These are phyloP conservation scores for Metschnikowia rubicola DNA, from an alignment of 805 yeast genomes.

Conservation along the genomic window DNA sequence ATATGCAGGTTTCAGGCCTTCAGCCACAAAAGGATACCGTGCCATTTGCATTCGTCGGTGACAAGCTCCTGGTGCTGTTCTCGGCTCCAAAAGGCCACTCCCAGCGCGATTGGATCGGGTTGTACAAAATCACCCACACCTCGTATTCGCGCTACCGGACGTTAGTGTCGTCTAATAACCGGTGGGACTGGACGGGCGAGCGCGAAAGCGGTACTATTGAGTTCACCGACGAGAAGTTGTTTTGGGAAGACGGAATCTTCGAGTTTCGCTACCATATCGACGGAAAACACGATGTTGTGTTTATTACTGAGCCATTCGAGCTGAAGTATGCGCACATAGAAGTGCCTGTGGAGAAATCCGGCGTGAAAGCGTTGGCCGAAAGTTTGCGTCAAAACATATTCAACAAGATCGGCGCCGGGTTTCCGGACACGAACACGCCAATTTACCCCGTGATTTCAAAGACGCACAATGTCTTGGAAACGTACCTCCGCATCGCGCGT, in stretches of 20 bases:
- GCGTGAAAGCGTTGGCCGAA: constrained; percentile 28
- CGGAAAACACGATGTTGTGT: constrained; percentile 66
- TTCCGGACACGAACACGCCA: constrained; percentile 23
- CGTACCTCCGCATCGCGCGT: constrained; percentile 24
- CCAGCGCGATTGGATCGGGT: constrained; percentile 69
- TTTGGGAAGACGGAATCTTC: constrained; percentile 67
- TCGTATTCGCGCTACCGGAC: constrained; percentile 55
- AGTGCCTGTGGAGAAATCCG: constrained; percentile 30
- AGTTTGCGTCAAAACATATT: constrained; percentile 31
- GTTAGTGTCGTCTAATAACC: constrained; percentile 56
- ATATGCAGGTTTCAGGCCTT: constrained; percentile 25
- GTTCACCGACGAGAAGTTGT: constrained; percentile 48
- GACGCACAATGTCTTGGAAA: constrained; percentile 27
- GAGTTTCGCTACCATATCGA: constrained; percentile 71
- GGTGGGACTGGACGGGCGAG: constrained; percentile 54
- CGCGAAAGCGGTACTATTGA: constrained; percentile 42
- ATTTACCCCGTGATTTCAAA: constrained; percentile 26
- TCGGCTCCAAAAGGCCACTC: constrained; percentile 47
- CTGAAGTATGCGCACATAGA: constrained; percentile 42
- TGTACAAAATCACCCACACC: constrained; percentile 62
- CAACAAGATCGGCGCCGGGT: constrained; percentile 26
- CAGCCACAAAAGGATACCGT: constrained; percentile 7
- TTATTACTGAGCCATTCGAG: constrained; percentile 64
- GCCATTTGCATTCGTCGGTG: constrained; percentile 40
- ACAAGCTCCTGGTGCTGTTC: constrained; percentile 55